These are phyloP conservation scores for Suillus paluster DNA, from an alignment of 768 basidiomycete genomes.

Conservation along the genomic window DNA sequence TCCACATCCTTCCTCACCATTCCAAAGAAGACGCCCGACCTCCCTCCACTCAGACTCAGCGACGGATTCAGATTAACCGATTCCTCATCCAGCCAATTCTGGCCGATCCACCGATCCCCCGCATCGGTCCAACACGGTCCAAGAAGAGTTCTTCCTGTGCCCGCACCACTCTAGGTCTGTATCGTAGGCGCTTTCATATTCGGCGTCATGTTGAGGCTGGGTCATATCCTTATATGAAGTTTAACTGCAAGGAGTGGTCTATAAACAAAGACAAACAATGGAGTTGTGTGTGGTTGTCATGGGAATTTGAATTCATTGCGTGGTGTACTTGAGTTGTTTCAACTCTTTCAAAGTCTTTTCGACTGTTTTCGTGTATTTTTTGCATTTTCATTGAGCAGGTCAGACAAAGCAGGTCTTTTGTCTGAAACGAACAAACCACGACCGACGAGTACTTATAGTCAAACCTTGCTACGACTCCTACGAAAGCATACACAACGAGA, in stretches of 20 bases:
- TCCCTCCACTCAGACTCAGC: conserved; percentile 18
- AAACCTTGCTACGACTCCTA: conserved; percentile 8
- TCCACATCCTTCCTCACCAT: conserved; percentile 20
- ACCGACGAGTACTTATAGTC: conserved; percentile 7
- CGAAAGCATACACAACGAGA: neutral
- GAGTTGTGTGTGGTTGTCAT: neutral
- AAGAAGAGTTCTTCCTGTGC: conserved; percentile 27
- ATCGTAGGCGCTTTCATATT: conserved; percentile 18
- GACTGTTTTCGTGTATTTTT: too few species aligned
- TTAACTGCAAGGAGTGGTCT: too few species aligned
- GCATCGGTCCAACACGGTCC: conserved; percentile 20
- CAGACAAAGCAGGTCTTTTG: conserved; percentile 15
- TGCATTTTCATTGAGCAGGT: neutral
- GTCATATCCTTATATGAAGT: conserved; percentile 3
- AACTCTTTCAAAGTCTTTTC: conserved; percentile 3
- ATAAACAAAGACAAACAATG: too few species aligned
- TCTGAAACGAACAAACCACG: neutral
- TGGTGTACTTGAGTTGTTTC: conserved; percentile 1
- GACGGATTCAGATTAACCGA: conserved; percentile 26
- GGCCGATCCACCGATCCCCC: neutral
- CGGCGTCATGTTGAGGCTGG: conserved; percentile 17
- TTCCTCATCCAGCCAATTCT: neutral
- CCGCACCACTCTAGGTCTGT: conserved; percentile 8
- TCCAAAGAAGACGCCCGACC: conserved; percentile 31
- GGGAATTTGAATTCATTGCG: neutral